phyloP scores from a whole-genome alignment of 208 protist genomes.

The Perkinsela sp. region DNA sequence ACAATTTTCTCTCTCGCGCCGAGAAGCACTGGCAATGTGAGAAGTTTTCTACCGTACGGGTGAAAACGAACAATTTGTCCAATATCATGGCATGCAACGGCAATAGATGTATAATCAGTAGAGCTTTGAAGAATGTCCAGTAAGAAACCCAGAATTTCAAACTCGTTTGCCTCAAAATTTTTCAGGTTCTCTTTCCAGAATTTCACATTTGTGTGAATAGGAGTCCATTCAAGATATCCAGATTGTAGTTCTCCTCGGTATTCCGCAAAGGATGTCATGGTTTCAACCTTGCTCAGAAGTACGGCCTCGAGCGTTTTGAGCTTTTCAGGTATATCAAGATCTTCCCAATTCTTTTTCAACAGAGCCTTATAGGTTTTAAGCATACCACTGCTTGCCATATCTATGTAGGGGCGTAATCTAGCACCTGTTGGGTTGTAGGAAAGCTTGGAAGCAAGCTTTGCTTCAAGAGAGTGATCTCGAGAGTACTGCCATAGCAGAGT shows the following conservation, averaged over 20 bases:
- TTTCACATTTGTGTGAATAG: slow-evolving; percentile 64
- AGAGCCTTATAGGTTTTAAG: slow-evolving; percentile 49
- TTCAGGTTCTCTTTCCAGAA: slow-evolving; percentile 70
- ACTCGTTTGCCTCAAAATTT: slow-evolving; percentile 59
- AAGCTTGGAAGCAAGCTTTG: slow-evolving; percentile 1
- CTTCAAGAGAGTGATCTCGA: slow-evolving; percentile 2
- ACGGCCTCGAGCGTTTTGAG: slow-evolving; percentile 20
- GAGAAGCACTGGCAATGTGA: slow-evolving; percentile 21
- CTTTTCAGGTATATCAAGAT: slow-evolving; percentile 48
- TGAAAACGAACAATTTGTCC: slow-evolving; percentile 69
- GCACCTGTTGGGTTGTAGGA: slow-evolving; percentile 2
- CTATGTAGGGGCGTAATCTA: slow-evolving; percentile 28
- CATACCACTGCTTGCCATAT: slow-evolving; percentile 67
- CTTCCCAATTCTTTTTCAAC: slow-evolving; percentile 46
- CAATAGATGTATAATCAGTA: slow-evolving; percentile 21
- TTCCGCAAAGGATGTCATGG: slow-evolving; percentile 58
- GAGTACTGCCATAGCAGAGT: slow-evolving; percentile 16
- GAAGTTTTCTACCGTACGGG: slow-evolving; percentile 36
- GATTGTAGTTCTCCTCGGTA: slow-evolving; percentile 64
- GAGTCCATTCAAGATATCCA: slow-evolving; percentile 56
- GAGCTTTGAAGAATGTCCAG: slow-evolving; percentile 33
- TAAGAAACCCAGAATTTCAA: slow-evolving; percentile 55
- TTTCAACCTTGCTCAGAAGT: slow-evolving; percentile 55
- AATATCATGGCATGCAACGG: slow-evolving; percentile 64
- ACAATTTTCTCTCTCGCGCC: slow-evolving; percentile 59